Evolutionary conservation across 192 early-diverging fungal genomes (phyloP).

Genomic region (Rhizoclosmatium sp.): DNA sequence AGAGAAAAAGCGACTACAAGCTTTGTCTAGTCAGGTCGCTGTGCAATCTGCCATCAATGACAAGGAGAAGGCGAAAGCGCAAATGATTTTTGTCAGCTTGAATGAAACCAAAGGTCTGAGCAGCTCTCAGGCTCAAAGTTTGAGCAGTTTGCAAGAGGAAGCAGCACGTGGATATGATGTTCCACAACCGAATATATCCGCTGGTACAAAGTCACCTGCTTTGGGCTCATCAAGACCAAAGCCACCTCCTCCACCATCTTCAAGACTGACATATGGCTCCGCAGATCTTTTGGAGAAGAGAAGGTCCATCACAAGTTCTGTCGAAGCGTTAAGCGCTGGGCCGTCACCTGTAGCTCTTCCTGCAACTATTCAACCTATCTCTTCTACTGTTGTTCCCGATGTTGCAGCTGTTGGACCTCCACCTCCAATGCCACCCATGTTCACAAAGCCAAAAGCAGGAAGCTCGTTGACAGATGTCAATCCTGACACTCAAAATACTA

Average conservation of each 20-base stretch:
- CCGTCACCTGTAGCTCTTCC: background rate
- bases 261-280: background rate
- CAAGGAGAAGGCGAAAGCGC: constrained; percentile 8
- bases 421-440: constrained; percentile 31
- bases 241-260: constrained; percentile 34
- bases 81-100: background rate
- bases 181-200: background rate
- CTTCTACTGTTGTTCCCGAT: background rate
- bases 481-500: background rate
- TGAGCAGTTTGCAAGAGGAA: constrained; percentile 4
- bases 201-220: background rate
- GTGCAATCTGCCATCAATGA: constrained; percentile 30
- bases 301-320: constrained; percentile 16
- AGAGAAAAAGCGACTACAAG: constrained; percentile 6
- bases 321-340: background rate
- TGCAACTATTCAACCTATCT: background rate
- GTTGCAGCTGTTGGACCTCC: constrained; percentile 18
- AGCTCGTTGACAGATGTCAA: constrained; percentile 1
- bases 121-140: background rate
- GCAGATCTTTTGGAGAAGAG: constrained; percentile 9
- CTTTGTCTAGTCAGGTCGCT: constrained; percentile 29
- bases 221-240: background rate
- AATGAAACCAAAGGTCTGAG: constrained; percentile 11
- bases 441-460: constrained; percentile 31
- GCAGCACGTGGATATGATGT: background rate